These are phyloP conservation scores for Ambrosiella cleistominuta DNA, from an alignment of 2,329 filamentous ascomycete genomes.

Conservation along the genomic window DNA sequence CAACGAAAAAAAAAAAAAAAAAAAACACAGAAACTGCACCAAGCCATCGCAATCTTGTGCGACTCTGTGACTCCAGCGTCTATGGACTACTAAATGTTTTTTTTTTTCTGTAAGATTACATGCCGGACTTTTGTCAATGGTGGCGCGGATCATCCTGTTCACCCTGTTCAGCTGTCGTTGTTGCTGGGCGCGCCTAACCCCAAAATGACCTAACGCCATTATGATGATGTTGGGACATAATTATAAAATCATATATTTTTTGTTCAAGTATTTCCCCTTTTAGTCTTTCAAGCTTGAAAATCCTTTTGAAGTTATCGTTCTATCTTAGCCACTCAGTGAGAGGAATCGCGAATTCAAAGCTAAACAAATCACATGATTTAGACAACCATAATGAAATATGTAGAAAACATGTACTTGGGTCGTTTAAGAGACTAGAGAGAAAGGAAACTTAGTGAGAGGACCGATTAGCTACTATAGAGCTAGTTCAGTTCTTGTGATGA, in stretches of 20 bases:
- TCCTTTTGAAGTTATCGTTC: too few species aligned
- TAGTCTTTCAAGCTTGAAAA: background rate
- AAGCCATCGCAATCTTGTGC: too few species aligned
- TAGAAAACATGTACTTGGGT: background rate
- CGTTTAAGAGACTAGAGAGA: background rate
- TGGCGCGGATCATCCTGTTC: background rate
- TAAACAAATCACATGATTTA: too few species aligned
- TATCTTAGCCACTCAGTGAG: background rate
- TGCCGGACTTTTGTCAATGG: background rate
- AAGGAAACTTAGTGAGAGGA: background rate
- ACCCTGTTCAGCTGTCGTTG: background rate
- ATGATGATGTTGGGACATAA: background rate
- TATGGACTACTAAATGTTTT: background rate
- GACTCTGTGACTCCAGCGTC: background rate
- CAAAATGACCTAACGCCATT: background rate
- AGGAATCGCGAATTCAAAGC: background rate
- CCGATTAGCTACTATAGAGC: background rate
- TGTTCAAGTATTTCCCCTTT: background rate
- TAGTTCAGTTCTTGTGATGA: background rate
- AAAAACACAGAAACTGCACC: too few species aligned
- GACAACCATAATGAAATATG: too few species aligned
- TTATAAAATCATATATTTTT: background rate
- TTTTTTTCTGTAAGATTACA: background rate
- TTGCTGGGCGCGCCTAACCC: background rate
- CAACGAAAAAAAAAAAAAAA: too few species aligned